Conservation (phyloP, 257 asterid genomes). For the Forsythia viridissima region DNA sequence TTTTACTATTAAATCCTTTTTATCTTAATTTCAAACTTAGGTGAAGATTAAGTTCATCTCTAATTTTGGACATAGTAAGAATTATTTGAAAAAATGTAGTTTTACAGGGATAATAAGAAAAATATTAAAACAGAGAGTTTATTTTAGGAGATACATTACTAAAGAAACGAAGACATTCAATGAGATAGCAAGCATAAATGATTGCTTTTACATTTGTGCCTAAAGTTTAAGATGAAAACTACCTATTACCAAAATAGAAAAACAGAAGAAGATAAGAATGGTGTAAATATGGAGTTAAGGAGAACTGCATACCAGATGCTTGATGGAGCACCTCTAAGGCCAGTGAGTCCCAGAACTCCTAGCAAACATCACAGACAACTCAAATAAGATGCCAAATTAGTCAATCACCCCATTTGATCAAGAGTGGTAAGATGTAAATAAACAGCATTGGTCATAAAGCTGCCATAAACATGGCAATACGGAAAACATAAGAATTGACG, state of each 20-base stretch:
- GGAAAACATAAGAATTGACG: background rate
- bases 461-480: background rate
- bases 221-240: background rate
- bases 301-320: slow-evolving; percentile 70
- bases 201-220: background rate
- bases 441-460: background rate
- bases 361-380: slow-evolving; percentile 17
- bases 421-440: background rate
- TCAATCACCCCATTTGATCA: background rate
- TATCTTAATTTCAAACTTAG: background rate
- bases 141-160: background rate
- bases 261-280: background rate
- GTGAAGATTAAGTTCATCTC: background rate
- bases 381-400: background rate
- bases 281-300: background rate
- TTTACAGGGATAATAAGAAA: background rate
- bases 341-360: slow-evolving; percentile 89
- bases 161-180: background rate
- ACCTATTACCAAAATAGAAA: background rate
- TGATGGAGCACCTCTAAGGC: slow-evolving; percentile 78
- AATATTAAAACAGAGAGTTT: background rate
- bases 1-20: background rate
- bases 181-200: background rate
- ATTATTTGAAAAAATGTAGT: background rate
- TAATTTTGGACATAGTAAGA: background rate